Conservation (phyloP, 1,284 basidiomycete genomes). For the Ceratobasidium sp. region DNA sequence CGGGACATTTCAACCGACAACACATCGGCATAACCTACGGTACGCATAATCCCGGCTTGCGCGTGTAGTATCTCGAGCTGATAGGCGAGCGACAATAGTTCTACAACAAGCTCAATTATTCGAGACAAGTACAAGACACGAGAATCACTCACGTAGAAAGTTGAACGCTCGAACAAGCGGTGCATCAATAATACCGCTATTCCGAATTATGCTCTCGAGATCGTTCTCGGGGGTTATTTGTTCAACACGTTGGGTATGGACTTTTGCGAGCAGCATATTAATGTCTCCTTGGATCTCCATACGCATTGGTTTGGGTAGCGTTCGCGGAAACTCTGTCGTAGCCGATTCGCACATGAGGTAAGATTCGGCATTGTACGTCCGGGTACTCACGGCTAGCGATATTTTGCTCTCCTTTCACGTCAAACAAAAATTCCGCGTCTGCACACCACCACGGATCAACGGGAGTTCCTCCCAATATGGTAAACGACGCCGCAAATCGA, state of each 20-base stretch:
- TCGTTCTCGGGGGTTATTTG: slow-evolving; percentile 43
- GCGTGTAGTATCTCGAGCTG: slow-evolving; percentile 83
- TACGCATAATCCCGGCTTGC: slow-evolving; percentile 74
- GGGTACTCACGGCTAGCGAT: not conserved
- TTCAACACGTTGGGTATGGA: slow-evolving; percentile 17
- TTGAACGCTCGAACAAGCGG: slow-evolving; percentile 82
- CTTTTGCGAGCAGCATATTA: slow-evolving; percentile 7
- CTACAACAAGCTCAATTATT: slow-evolving; percentile 51
- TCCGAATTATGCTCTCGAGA: slow-evolving; percentile 48
- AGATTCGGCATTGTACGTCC: not conserved
- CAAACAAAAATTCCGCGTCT: slow-evolving; percentile 76
- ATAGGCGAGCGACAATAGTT: slow-evolving; percentile 85
- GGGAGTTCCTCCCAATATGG: slow-evolving; percentile 68
- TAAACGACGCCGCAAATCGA: slow-evolving; percentile 79
- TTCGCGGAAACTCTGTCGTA: slow-evolving; percentile 18
- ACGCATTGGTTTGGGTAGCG: slow-evolving; percentile 21
- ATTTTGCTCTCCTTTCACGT: slow-evolving; percentile 61
- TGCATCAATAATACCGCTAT: slow-evolving; percentile 64
- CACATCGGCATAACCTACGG: slow-evolving; percentile 79
- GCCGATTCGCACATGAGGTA: too few species aligned
- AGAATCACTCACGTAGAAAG: slow-evolving; percentile 69
- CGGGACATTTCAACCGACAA: slow-evolving; percentile 67
- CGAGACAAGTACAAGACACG: not conserved
- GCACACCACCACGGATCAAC: slow-evolving; percentile 85
- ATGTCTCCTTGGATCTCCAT: slow-evolving; percentile 11